Evolutionary conservation across 345 rosid genomes (phyloP), one percentile per base, ranked within the genome.

Genomic region (Hevea brasiliensis): DNA sequence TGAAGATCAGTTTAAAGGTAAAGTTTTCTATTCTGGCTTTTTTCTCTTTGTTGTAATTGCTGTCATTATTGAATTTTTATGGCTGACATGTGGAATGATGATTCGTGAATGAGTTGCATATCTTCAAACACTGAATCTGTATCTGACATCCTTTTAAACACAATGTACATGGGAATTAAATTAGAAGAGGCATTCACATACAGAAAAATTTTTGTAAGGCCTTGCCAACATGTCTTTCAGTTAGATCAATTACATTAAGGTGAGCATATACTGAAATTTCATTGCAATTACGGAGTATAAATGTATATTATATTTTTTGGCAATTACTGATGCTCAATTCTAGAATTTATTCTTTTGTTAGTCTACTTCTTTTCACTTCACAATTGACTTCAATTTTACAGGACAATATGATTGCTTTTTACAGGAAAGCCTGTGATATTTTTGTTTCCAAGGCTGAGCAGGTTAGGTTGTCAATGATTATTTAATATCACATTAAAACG

Each of bases 341-440:
- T 12, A 2, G 32, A 57, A 32, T 65, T 7, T 21, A 10, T 42
- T 14, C 17, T 47, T 74, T 48, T 61, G 0, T 1, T 11, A 11
- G 8, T 23, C 66, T 23, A 24, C 40, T 35, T 45, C 0, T 29
- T 7, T 20, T 27, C 64, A 29, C 56, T 21, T 74, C 50, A 56
- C 58, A 65, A 32, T 57, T 1, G 7, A 32, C 6, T 65, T 47
- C 58, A 56, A 61, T 42, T 66, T 61, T 85, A 58, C 80, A 95
- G 97, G 97, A 92, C 73, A 95, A 95, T 79, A 53, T 67, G 93
- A 84, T 45, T 47, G 80, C 80, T 85, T 76, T 87, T 85, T 74
- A 67, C 82, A 84, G 81, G 82, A 87, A 94, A 87, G 96, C 98
- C 40, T 87, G 89, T 84, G 86, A 85, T 87, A 87, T 91, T 78